Evolutionary conservation across 129 eudicot genomes (phyloP).

Genomic region (Arctium minus): DNA sequence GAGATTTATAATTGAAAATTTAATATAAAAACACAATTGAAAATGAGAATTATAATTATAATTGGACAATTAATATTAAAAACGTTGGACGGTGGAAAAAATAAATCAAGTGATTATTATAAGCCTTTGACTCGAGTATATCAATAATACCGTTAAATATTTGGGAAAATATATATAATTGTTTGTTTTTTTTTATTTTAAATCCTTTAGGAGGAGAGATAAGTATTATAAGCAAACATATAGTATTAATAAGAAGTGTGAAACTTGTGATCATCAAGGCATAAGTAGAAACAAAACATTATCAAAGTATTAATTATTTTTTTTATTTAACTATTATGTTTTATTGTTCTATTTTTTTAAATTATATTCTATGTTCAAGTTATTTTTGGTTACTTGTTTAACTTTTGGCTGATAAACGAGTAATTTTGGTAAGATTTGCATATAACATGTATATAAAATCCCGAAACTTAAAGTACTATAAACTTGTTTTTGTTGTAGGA

Average conservation of each 20-base stretch:
- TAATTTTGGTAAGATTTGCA: not conserved
- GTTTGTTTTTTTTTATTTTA: not conserved
- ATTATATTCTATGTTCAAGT: not conserved
- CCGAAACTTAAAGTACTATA: not conserved
- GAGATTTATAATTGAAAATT: not conserved
- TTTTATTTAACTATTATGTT: not conserved
- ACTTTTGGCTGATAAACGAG: not conserved
- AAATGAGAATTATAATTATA: not conserved
- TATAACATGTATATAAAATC: not conserved
- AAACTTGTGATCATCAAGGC: no score
- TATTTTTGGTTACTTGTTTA: not conserved
- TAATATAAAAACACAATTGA: not conserved
- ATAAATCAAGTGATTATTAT: not conserved
- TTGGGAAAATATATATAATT: not conserved
- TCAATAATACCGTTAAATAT: not conserved
- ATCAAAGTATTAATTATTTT: not conserved
- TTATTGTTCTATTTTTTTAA: not conserved
- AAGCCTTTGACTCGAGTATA: not conserved
- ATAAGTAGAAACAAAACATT: no score
- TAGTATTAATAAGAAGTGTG: not conserved
- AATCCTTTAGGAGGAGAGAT: not conserved
- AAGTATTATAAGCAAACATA: not conserved
- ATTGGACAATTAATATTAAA: not conserved
- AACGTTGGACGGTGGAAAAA: slow-evolving; percentile 24
- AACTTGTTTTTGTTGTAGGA: not conserved